A percentile compares a stretch with the other conserved stretches of the same genome.
phyloP scores from a whole-genome alignment of 495 filamentous ascomycete genomes.

The Neurospora discreta region DNA sequence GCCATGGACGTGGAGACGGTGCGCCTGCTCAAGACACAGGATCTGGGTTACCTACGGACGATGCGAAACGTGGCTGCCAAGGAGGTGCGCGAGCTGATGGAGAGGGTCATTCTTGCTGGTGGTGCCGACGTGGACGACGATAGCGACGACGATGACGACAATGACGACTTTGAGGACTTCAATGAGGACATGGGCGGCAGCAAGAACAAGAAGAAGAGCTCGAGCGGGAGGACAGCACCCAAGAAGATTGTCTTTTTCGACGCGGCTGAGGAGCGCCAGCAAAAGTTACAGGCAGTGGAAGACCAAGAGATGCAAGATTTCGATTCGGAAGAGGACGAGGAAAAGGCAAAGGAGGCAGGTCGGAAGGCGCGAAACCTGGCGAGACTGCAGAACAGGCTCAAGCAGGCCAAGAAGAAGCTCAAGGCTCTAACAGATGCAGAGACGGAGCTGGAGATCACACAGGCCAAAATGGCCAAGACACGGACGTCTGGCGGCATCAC shows the following conservation, averaged over 20 bases:
- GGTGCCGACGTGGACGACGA: conserved; percentile 17
- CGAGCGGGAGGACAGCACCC: conserved; percentile 5
- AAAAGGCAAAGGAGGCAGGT: conserved; percentile 36
- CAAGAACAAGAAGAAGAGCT: background rate
- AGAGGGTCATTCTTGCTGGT: conserved; percentile 28
- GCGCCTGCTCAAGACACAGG: conserved; percentile 90
- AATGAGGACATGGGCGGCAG: conserved; percentile 10
- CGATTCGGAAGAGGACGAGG: conserved; percentile 34
- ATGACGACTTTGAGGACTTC: conserved; percentile 18
- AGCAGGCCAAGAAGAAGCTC: conserved; percentile 55
- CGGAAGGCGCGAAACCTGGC: conserved; percentile 36
- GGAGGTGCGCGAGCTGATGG: conserved; percentile 32
- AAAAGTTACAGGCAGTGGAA: conserved; percentile 27
- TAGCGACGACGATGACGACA: conserved; percentile 19
- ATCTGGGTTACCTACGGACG: conserved; percentile 74
- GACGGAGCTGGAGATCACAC: conserved; percentile 59
- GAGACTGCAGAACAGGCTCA: conserved; percentile 39
- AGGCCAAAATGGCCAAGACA: conserved; percentile 56
- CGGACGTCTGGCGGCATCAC: conserved; percentile 62
- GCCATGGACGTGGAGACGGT: conserved; percentile 58
- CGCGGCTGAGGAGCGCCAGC: conserved; percentile 22
- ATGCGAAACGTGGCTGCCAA: conserved; percentile 40
- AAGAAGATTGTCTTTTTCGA: conserved; percentile 38
- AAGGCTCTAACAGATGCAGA: conserved; percentile 61
- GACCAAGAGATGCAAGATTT: conserved; percentile 21